phyloP scores from a whole-genome alignment of 345 rosid genomes.

The Salix exigua region DNA sequence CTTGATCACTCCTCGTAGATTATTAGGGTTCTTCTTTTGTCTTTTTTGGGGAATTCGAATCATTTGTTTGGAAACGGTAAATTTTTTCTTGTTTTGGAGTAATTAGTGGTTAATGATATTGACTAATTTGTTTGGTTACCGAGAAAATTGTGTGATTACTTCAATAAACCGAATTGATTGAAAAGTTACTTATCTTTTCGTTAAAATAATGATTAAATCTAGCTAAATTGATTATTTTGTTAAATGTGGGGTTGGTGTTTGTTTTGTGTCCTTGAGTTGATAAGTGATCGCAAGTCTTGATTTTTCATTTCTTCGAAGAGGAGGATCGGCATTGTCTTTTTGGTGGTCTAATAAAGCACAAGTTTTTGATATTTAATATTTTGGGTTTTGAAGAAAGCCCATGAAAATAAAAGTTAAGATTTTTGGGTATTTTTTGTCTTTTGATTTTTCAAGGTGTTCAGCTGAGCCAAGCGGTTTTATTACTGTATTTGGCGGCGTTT shows the following conservation, averaged over 20 bases:
- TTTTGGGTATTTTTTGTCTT: not conserved
- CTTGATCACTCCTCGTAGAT: not conserved
- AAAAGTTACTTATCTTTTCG: not conserved
- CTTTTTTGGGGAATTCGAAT: not conserved
- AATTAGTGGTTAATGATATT: not conserved
- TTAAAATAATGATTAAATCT: not conserved
- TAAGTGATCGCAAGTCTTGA: not conserved
- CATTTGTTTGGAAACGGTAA: not conserved
- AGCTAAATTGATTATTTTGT: no score
- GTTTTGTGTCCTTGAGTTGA: not conserved
- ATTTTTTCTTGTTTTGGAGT: not conserved
- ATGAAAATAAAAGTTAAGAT: not conserved
- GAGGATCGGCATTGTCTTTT: not conserved
- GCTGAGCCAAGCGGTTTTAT: not conserved
- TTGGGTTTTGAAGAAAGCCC: not conserved
- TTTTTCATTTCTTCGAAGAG: not conserved
- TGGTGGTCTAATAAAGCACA: not conserved
- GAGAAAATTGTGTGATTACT: not conserved
- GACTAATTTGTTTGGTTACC: not conserved
- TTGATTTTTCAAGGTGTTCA: not conserved
- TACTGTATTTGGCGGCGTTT: not conserved
- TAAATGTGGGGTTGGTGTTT: not conserved
- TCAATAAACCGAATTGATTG: not conserved
- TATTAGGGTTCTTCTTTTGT: conserved; percentile 14
- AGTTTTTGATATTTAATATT: not conserved